Base-by-base conservation (phyloP, 495 filamentous ascomycete species). In the Hypoxylon perforatum region DNA sequence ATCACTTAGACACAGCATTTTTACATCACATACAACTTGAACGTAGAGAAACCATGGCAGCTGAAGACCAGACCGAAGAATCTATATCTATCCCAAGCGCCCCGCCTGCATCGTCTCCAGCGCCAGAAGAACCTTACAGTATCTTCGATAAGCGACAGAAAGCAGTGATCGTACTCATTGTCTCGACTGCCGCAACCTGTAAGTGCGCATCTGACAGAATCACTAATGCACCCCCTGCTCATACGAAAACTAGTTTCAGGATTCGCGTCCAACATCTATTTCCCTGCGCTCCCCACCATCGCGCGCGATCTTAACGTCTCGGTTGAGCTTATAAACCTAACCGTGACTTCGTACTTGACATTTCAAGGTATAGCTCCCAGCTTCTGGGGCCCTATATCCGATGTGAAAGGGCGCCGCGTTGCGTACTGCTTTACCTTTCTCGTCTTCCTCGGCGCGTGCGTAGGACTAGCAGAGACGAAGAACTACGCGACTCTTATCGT, bases 261-360 rank as follows among this genome's bases (percentile, higher is more conserved):
- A 0, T 84, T 85, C 61, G 79, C 81, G n/a, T 82, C 80, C 5
- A 85, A 84, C 73, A 82, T 86, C 28, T 86, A 84, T 62, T 85
- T 84, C 55, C 84, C 83, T 8, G 80, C 80, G 0, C 69, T 85
- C 7, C 75, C 77, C 8, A 80, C 78, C 0, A 80, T 85, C 9
- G 76, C 82, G 10, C 35, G 54, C 7, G 79, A 83, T 45, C 65
- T 85, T 0, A 61, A 75, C 39, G 74, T 83, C 4, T 80, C 81
- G 0, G 42, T 79, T 4, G 76, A 80, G 38, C 75, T 82, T 3
- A 73, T 85, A 67, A 81, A 81, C 53, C 73, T 85, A 7, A 85
- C 82, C 0, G 75, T 86, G 1, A 87, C 84, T 4, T 80, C 80
- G 0, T 87, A 86, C 64, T 67, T 85, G 6, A 75, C 85, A 14